Base-by-base conservation (phyloP, 1,284 basidiomycete species). In the Apiotrichum veenhuisii region DNA sequence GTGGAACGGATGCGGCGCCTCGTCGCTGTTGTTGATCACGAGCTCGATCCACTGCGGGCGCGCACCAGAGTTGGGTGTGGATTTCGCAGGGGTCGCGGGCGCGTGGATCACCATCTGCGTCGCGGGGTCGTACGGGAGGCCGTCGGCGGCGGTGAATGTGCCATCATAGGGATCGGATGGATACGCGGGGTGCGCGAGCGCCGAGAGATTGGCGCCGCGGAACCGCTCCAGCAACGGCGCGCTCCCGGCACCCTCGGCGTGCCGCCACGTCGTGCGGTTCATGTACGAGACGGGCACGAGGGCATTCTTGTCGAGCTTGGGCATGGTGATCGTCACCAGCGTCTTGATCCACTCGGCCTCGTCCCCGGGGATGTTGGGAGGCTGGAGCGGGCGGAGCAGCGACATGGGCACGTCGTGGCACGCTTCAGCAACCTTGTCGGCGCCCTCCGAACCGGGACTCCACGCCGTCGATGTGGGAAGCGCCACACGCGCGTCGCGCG, bases 11-110 rank as follows among this genome's bases (percentile, higher is more conserved):
- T 77, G 76, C 15, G 47, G 47, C 5, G 27, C 34, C 22, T 57
- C 50, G 50, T 73, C 73, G 14, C 69, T 40, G 61, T 77, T 77
- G 63, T 74, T 74, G 57, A 78, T 66, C 17, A 25, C 18, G 14
- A 34, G 17, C 42, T 44, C 26, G 27, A 46, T n/a, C 27, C 26
- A 46, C 4, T 5, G 12, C 30, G 30, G 30, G 5, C 7, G n/a
- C n/a, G n/a, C n/a, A 5, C 12, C 30, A 3, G n/a, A n/a, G n/a
- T 41, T 22, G 20, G 42, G 26, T 18, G 14, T 15, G n/a, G n/a
- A n/a, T n/a, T n/a, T n/a, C n/a, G n/a, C n/a, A n/a, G n/a, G n/a
- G n/a, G n/a, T n/a, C n/a, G n/a, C n/a, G 9, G 42, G 25, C 23
- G 42, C 11, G 42, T 44, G 26, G 14, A 44, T 25, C 23, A 44